Percentiles rank a stretch among this genome's conserved stretches.
Conservation (phyloP, 2,329 filamentous ascomycete species). For the Atkinsonella hypoxylon region DNA sequence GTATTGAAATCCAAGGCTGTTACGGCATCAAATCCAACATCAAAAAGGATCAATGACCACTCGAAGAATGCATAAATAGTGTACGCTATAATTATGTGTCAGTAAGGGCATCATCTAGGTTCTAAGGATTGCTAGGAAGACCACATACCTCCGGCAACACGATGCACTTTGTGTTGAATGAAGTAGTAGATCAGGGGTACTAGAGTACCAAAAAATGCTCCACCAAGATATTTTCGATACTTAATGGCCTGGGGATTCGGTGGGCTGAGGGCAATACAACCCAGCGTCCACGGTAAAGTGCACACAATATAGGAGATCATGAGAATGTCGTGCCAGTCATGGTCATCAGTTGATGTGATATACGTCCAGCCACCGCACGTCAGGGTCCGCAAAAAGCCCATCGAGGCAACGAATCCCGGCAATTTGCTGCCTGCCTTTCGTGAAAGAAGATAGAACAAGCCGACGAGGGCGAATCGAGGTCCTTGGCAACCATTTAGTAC, state of each 20-base stretch:
- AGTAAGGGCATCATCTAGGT: neutral
- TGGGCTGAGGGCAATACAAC: constrained; percentile 79
- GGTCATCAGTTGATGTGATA: constrained; percentile 94
- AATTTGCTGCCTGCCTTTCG: constrained; percentile 61
- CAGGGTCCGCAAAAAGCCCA: constrained; percentile 77
- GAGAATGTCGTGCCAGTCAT: constrained; percentile 97
- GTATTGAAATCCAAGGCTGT: constrained; percentile 84
- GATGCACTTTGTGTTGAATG: constrained; percentile 97
- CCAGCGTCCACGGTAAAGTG: constrained; percentile 88
- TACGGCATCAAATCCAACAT: constrained; percentile 92
- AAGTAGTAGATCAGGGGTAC: constrained; percentile 92
- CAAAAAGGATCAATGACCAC: constrained; percentile 88
- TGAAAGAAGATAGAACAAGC: constrained; percentile 84
- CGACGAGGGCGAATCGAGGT: constrained; percentile 81
- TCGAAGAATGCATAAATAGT: constrained; percentile 97
- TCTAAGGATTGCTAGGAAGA: neutral
- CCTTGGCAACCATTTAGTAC: constrained; percentile 34
- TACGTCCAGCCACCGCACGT: constrained; percentile 98
- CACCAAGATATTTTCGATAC: constrained; percentile 76
- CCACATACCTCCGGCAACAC: constrained; percentile 72
- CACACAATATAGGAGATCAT: constrained; percentile 98
- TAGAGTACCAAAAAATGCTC: constrained; percentile 80
- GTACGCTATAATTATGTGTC: constrained; percentile 55
- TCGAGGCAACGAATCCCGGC: constrained; percentile 68
- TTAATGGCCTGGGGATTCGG: constrained; percentile 71